Conservation (phyloP, 768 basidiomycete species). For the Rhodotorula paludigena region DNA sequence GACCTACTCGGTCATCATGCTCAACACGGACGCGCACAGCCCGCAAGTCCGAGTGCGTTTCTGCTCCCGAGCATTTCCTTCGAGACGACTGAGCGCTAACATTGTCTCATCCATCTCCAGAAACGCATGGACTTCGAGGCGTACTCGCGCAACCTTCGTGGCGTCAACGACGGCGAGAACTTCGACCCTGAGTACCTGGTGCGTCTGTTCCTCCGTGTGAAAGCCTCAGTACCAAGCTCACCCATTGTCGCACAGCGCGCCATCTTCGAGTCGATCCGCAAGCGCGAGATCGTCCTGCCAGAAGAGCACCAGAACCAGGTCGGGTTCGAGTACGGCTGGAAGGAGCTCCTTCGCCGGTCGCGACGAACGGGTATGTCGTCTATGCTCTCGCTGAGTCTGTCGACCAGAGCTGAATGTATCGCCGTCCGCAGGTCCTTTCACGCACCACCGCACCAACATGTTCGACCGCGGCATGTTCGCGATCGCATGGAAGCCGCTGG, state of each 20-base stretch:
- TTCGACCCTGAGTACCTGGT: slow-evolving; percentile 84
- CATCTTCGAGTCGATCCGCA: slow-evolving; percentile 90
- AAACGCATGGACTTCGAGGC: slow-evolving; percentile 97
- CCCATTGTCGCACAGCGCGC: slow-evolving; percentile 57
- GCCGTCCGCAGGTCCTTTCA: slow-evolving; percentile 55
- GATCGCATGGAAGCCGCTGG: slow-evolving; percentile 82
- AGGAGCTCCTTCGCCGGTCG: slow-evolving; percentile 81
- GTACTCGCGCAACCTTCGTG: slow-evolving; percentile 82
- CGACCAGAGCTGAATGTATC: background rate
- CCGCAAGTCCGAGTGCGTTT: slow-evolving; percentile 56
- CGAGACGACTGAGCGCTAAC: too few species aligned
- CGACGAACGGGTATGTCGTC: slow-evolving; percentile 46
- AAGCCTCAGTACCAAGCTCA: too few species aligned
- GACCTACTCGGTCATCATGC: slow-evolving; percentile 92
- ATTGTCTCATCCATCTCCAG: slow-evolving; percentile 52
- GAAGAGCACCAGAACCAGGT: slow-evolving; percentile 94
- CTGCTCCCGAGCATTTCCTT: background rate
- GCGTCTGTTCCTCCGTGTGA: slow-evolving; percentile 41
- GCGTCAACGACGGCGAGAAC: slow-evolving; percentile 78
- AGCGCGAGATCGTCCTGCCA: slow-evolving; percentile 91
- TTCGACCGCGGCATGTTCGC: slow-evolving; percentile 95
- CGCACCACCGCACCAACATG: slow-evolving; percentile 68
- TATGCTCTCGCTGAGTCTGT: background rate
- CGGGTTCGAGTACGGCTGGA: slow-evolving; percentile 99
- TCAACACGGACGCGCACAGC: slow-evolving; percentile 95